These are phyloP conservation scores for Raphidocelis subcapitata DNA, from an alignment of 139 green algal genomes.

Conservation along the genomic window DNA sequence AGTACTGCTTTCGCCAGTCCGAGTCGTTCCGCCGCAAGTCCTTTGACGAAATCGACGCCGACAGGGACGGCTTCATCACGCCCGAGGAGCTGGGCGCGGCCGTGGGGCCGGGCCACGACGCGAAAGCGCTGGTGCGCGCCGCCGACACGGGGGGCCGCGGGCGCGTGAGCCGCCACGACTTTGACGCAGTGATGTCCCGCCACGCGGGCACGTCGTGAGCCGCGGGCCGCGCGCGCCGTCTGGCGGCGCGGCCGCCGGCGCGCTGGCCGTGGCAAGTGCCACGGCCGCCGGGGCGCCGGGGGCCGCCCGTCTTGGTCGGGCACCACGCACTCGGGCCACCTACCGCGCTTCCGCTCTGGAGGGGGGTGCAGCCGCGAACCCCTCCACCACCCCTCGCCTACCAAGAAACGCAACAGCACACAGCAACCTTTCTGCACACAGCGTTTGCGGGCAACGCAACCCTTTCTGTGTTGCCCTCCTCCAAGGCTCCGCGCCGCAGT, in stretches of 20 bases:
- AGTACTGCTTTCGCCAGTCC: neutral
- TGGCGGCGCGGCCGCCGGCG: neutral
- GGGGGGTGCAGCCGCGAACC: no score
- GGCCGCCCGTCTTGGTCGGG: neutral
- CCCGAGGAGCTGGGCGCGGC: neutral
- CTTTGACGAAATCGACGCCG: conserved; percentile 18
- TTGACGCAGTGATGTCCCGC: conserved; percentile 12
- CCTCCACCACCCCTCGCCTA: no score
- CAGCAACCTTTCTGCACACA: no score
- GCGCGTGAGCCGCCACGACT: conserved; percentile 23
- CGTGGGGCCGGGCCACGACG: neutral
- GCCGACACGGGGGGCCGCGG: conserved; percentile 1
- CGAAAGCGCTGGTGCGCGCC: neutral
- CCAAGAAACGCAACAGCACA: no score
- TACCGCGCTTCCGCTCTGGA: neutral
- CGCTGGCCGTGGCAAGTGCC: neutral
- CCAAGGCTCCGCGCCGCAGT: no score
- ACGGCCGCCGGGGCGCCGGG: neutral
- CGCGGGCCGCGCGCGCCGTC: neutral
- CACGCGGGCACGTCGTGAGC: neutral
- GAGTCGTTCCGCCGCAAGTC: conserved; percentile 18
- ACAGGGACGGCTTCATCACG: conserved; percentile 15
- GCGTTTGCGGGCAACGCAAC: no score
- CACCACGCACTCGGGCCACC: neutral
- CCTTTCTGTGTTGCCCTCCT: no score